Evolutionary conservation across 768 basidiomycete species (phyloP), one percentile per base, ranked within the genome.

Genomic region (Cystobasidium tubakii): DNA sequence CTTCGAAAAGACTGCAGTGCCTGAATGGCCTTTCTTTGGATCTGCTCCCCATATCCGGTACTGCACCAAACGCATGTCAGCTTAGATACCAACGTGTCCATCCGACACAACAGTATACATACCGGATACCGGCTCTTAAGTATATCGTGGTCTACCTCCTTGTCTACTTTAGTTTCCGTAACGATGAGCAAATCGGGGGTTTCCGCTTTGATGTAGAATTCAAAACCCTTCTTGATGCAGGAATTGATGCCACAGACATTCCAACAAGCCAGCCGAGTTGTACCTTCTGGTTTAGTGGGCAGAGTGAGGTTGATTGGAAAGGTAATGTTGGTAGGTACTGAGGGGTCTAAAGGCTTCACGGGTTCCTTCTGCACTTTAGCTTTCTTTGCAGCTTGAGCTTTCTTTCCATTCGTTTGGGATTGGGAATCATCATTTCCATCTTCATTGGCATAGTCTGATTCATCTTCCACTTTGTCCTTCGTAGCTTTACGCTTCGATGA

Each of bases 161-260:
- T 64, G 23, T 82, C 84, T 1, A 87, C 90, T 84, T 92, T 94
- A 12, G 91, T 92, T 82, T 94, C 92, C 0, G 90, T 91, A 53
- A 94, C 82, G 19, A 93, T 85, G 27, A 93, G 83, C 31, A 94
- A 84, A 79, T 94, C 92, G 0, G 92, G 87, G 78, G 92, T 88
- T 77, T 94, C 92, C 0, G 90, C 90, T 76, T 90, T 88, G 36
- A 92, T 84, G 79, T 94, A 94, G 78, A 83, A 79, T 77, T 87
- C 88, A 82, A 94, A 91, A 0, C 91, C 91, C 88, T 94, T 92
- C 82, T 88, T 92, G 76, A 87, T 85, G 72, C 88, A 86, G 0
- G 90, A 85, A 39, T 87, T 87, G 65, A 90, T 82, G 2, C 92
- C 88, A 75, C 88, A 90, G 6, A 93, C 69, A 62, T 73, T 73